Conservation (phyloP, 2,329 filamentous ascomycete species). For the Colletotrichum gigasporum region DNA sequence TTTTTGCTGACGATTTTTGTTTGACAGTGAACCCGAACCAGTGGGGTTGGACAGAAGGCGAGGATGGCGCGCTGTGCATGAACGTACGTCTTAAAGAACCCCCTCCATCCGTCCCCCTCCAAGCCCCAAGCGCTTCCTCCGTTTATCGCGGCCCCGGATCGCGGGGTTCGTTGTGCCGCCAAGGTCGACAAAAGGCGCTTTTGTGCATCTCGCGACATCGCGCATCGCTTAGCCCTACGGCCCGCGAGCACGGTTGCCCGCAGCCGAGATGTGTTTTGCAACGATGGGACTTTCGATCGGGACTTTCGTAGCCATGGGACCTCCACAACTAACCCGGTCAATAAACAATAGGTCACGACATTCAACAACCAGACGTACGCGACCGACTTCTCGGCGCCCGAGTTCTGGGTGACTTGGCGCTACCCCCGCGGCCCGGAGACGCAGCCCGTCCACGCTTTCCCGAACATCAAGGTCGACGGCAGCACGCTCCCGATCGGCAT, state of each 20-base stretch:
- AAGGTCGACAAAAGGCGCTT: not conserved
- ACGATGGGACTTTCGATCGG: too few relatives aligned
- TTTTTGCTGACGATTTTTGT: slow-evolving; percentile 19
- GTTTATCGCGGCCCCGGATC: not conserved
- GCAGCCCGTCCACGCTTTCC: slow-evolving; percentile 63
- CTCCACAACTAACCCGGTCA: slow-evolving; percentile 7
- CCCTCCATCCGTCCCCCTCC: not conserved
- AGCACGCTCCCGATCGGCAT: slow-evolving; percentile 54
- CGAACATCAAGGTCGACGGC: slow-evolving; percentile 60
- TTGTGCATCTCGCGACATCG: too few relatives aligned
- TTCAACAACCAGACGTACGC: slow-evolving; percentile 61
- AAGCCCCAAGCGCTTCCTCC: not conserved
- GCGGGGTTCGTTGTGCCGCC: slow-evolving; percentile 11
- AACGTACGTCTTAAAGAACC: slow-evolving; percentile 52
- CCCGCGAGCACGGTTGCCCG: too few relatives aligned
- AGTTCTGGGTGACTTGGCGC: slow-evolving; percentile 63
- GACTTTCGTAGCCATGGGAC: too few relatives aligned
- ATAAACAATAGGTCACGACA: slow-evolving; percentile 50
- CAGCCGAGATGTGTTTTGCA: too few relatives aligned
- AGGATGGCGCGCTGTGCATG: slow-evolving; percentile 57
- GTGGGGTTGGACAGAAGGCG: slow-evolving; percentile 55
- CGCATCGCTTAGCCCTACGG: too few relatives aligned
- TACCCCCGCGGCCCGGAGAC: slow-evolving; percentile 51
- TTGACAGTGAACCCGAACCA: slow-evolving; percentile 63
- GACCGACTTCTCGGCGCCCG: slow-evolving; percentile 54